Evolutionary conservation across 2,329 filamentous ascomycete genomes (phyloP), one percentile per base, ranked within the genome.

Genomic region (Exophiala bonariae): DNA sequence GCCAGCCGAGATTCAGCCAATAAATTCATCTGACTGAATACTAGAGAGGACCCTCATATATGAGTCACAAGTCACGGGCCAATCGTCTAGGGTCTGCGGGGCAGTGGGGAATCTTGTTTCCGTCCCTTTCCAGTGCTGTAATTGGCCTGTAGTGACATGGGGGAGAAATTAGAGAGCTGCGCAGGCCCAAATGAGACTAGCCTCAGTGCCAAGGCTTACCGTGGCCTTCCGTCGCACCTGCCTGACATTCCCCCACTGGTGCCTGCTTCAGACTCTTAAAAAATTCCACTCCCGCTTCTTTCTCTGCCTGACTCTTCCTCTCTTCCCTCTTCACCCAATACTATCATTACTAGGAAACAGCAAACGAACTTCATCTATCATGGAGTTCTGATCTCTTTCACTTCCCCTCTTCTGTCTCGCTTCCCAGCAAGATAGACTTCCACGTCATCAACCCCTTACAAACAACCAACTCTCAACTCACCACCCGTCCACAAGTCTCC

Each of bases 341-440:
- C n/a, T 19, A 49, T 47, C 43, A 44, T 47, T 41, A 38, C 33
- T 36, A 39, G 23, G 33, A 56, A 54, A 34, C 46, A 55, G 26
- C 42, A 54, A 57, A 41, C 50, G 47, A 54, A 59, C 55, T 56
- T 49, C 59, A 59, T 50, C 47, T 47, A 44, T 47, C 37, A 66
- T 66, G 61, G 61, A 54, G 60, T 55, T 52, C 53, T 63, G 56
- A 57, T 41, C 36, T 36, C 35, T 49, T 52, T 52, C 44, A 31
- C 47, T 26, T 26, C 23, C 20, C 41, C 36, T 30, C 47, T 46
- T 43, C 58, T 59, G 55, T 55, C 53, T 58, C 54, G 61, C 56
- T 49, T 46, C 49, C 52, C 44, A 56, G 57, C 62, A 65, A 57
- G 55, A 65, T 65, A 63, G 54, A 58, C 54, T 41, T 46, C 36